phyloP scores from a whole-genome alignment of 805 yeast species.

The Starmerella vaccinii region DNA sequence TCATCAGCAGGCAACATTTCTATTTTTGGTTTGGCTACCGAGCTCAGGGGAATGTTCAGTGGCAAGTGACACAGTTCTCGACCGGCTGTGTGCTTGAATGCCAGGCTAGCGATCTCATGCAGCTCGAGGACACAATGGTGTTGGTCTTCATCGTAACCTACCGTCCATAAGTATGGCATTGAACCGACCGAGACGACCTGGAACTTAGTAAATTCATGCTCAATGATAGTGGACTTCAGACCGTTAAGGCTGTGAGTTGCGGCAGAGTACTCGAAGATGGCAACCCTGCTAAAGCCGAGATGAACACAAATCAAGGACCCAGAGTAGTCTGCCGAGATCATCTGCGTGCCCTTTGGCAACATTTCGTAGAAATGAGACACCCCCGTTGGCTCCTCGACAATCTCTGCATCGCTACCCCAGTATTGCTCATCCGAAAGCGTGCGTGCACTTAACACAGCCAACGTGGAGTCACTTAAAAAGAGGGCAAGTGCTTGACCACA shows the following conservation, averaged over 20 bases:
- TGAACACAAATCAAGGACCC: not conserved
- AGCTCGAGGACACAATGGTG: not conserved
- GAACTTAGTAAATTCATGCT: not conserved
- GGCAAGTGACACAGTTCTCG: not conserved
- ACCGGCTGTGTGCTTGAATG: constrained; percentile 1
- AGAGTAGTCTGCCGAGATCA: not conserved
- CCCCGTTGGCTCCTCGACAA: not conserved
- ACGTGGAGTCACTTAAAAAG: not conserved
- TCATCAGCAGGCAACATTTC: not conserved
- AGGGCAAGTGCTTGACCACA: not conserved
- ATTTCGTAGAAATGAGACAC: not conserved
- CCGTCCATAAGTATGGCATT: constrained; percentile 1
- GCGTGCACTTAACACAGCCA: not conserved
- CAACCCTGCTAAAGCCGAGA: not conserved
- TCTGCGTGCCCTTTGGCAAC: not conserved
- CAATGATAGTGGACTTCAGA: not conserved
- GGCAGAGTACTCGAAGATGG: not conserved
- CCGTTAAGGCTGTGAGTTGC: not conserved
- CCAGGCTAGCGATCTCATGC: not conserved
- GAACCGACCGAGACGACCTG: not conserved
- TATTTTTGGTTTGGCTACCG: not conserved
- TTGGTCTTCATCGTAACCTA: not conserved
- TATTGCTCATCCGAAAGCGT: not conserved
- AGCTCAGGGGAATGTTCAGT: not conserved
- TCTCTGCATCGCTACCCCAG: constrained; percentile 2